Evolutionary conservation across 306 rosid genomes (phyloP), one percentile per base, ranked within the genome.

Genomic region (Ochetophila trinervis): DNA sequence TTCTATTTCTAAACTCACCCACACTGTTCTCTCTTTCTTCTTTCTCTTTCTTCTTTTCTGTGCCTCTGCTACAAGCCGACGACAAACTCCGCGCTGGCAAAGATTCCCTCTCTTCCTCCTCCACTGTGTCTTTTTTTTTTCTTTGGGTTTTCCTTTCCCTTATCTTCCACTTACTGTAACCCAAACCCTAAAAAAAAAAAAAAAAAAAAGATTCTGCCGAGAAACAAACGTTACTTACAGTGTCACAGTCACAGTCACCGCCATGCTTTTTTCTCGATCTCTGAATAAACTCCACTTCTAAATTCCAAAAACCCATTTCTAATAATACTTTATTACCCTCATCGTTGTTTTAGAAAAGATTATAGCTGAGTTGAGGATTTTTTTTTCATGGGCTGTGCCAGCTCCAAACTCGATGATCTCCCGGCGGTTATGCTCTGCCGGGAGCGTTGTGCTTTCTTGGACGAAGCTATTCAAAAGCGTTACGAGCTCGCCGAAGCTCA

Each of bases 341-440:
- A 40, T 8, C 12, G 12, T 40, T 40, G 12, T 40, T 40, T 40
- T 40, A 40, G 45, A 40, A 40, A 12, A 1, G 45, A 0, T 27
- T 27, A 27, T 27, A 8, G 45, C 21, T 17, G 52, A 16, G 55
- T 23, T 49, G 2, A n/a, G 35, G 63, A 23, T 18, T 51, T 61
- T 17, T 19, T 34, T 20, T 47, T 45, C 19, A 80, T 94, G 99
- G 99, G 99, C 27, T 94, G 99, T 70, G 56, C 90, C 68, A 86
- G 75, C 85, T 94, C 99, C 2, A 94, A 94, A 89, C 79, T 85
- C 76, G 99, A 94, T 30, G 99, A 94, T 71, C 90, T 82, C 1
- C 95, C 94, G 0, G 99, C 99, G n/a, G 96, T 94, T n/a, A 72
- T 72, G 8, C 82, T 94, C 4, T 94, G 99, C 85, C 79, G 95